phyloP scores from a whole-genome alignment of 2,329 filamentous ascomycete genomes.

The Scedosporium aurantiacum region DNA sequence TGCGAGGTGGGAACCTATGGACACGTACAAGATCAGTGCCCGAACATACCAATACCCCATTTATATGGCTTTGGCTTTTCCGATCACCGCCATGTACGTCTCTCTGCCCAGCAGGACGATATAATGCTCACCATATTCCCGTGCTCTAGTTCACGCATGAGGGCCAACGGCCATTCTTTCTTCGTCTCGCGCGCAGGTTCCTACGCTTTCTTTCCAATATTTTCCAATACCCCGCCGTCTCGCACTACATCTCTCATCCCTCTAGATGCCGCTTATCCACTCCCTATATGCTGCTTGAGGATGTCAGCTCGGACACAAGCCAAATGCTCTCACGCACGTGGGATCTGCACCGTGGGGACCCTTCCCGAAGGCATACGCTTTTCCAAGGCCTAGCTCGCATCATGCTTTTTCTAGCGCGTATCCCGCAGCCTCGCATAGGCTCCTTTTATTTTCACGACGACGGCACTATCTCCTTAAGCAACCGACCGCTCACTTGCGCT shows the following conservation, averaged over 20 bases:
- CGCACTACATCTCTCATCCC: constrained; percentile 6
- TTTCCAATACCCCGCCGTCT: constrained; percentile 4
- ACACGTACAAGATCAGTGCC: constrained; percentile 17
- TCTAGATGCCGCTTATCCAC: constrained; percentile 8
- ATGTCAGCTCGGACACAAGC: constrained; percentile 14
- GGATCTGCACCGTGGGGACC: constrained; percentile 10
- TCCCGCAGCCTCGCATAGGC: constrained; percentile 18
- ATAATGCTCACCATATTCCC: neutral
- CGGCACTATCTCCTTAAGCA: constrained; percentile 20
- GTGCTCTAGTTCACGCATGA: constrained; percentile 9
- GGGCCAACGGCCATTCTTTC: constrained; percentile 7
- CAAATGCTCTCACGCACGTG: constrained; percentile 19
- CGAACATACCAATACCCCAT: constrained; percentile 15
- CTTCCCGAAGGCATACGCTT: constrained; percentile 15
- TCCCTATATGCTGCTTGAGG: constrained; percentile 17
- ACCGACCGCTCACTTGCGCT: constrained; percentile 18
- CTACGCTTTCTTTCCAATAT: neutral
- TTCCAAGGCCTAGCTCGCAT: constrained; percentile 18
- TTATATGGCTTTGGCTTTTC: constrained; percentile 15
- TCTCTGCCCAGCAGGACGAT: neutral
- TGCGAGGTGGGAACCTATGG: constrained; percentile 15
- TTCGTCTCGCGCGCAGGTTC: constrained; percentile 2
- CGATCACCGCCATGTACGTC: constrained; percentile 5
- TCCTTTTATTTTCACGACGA: constrained; percentile 16
- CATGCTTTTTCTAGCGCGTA: constrained; percentile 19